Base-by-base conservation (phyloP, 2,329 filamentous ascomycete species). In the Colletotrichum camelliae region DNA sequence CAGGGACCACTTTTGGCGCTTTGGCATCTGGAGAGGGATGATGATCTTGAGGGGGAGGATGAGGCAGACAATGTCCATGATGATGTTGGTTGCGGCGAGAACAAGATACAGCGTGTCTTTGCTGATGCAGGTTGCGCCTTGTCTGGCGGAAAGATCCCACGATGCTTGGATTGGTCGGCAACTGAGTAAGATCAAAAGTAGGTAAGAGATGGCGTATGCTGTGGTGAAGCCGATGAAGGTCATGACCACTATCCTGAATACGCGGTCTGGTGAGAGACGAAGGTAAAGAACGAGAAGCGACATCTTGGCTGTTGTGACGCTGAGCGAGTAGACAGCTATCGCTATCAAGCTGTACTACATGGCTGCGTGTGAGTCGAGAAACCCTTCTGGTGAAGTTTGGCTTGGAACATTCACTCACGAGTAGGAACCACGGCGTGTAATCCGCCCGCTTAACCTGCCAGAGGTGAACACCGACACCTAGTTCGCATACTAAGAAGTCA, bases 161-260 rank as follows among this genome's bases (percentile, higher is more conserved):
- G 73, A 70, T 8, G 76, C 76, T 7, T 66, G 27, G 24, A 72
- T 68, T 2, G 75, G 75, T 1, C 64, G 39, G 37, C 75, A 77
- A 33, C 75, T 35, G 29, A 77, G 29, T 7, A 79, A 77, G 10
- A 87, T 64, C 4, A 73, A 43, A 12, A 73, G 48, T 6, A 60
- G 33, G 29, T 73, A 75, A 6, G 84, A 77, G 29, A 85, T 75
- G 12, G 80, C 78, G 70, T 82, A 82, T 27, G 82, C 52, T 16
- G 80, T 77, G 37, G 85, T 81, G 35, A 85, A 33, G 12, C 72
- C 75, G 1, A 80, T 81, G 31, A 85, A 77, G 8, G 79, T 67
- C 24, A 80, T 65, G 16, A 84, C 82, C n/a, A 83, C 77, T 35
- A 77, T 79, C 10, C 81, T 81, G 72, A 84, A 83, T 48, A 79